Evolutionary conservation across 192 early-diverging fungal species (phyloP), one percentile per base, ranked within the genome.

Genomic region (Backusella mclennaniae): DNA sequence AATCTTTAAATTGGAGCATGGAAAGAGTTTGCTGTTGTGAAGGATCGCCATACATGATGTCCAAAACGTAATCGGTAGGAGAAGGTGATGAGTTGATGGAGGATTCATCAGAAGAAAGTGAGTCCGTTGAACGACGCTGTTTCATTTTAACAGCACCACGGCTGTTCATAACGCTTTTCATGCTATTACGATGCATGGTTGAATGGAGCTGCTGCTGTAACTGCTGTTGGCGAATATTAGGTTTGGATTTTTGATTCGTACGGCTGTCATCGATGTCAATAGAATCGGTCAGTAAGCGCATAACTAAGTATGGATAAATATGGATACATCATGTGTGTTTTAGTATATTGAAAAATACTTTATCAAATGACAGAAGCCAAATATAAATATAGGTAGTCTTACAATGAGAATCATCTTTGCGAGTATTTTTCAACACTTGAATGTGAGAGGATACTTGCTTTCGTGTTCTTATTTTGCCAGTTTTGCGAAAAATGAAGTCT

Each of bases 371-470:
- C 42, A 44, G 42, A 44, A 39, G 11, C 11, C 9, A 39, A 39
- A 39, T 39, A 39, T 11, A 39, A 39, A 39, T 39, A 39, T 39
- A 39, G 9, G 38, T 49, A 49, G 15, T n/a, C 81, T 82, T 86
- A 88, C 87, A 88, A 2, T 83, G 78, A 11, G 82, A 77, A 23
- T 89, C 86, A 68, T 80, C 79, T 82, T 90, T 90, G 67, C 90
- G 89, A 46, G 91, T 91, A 72, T 94, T 90, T 69, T 89, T 91
- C 80, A 92, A 86, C 9, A 94, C 93, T 77, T 94, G 93, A 63
- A 94, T 92, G 71, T 94, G 93, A 23, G 91, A 93, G 0, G 92
- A 93, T 1, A 94, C 92, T 73, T 94, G 93, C 78, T 94, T 94
- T 44, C 92, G 85, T n/a, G 92, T 86, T 7, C 93, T 82, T 31